Evolutionary conservation across 2,329 filamentous ascomycete species (phyloP).

Genomic region (Penicillium sp.): DNA sequence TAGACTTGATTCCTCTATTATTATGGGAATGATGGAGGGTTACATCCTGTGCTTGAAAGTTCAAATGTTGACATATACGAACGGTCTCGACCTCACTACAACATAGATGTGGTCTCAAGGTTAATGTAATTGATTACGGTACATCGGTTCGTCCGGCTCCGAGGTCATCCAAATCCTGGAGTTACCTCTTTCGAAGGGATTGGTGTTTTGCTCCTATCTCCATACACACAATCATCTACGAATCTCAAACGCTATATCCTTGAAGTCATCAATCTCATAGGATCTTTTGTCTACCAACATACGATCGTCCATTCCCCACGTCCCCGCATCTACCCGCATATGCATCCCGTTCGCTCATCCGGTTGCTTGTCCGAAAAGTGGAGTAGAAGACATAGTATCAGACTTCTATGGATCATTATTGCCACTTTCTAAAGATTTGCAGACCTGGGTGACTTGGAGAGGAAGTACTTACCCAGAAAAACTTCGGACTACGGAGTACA

Average conservation of each 20-base stretch:
- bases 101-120: no score
- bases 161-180: no score
- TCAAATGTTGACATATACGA: no score
- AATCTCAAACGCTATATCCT: no score
- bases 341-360: background rate
- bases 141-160: no score
- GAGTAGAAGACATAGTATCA: background rate
- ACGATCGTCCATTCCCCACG: no score
- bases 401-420: background rate
- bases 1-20: slow-evolving; percentile 3
- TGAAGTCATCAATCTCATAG: no score
- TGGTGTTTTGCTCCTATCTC: background rate
- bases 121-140: no score
- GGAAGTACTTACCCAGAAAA: background rate
- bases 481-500: slow-evolving; percentile 1
- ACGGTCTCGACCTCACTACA: no score
- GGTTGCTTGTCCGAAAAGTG: background rate
- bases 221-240: background rate
- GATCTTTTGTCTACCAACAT: no score
- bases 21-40: background rate
- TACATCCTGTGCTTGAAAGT: no score
- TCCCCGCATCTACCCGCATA: background rate
- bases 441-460: background rate
- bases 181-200: no score
- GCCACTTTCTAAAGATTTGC: background rate